These are phyloP conservation scores for Crithidia thermophila DNA, from an alignment of 208 protist species.

Conservation along the genomic window DNA sequence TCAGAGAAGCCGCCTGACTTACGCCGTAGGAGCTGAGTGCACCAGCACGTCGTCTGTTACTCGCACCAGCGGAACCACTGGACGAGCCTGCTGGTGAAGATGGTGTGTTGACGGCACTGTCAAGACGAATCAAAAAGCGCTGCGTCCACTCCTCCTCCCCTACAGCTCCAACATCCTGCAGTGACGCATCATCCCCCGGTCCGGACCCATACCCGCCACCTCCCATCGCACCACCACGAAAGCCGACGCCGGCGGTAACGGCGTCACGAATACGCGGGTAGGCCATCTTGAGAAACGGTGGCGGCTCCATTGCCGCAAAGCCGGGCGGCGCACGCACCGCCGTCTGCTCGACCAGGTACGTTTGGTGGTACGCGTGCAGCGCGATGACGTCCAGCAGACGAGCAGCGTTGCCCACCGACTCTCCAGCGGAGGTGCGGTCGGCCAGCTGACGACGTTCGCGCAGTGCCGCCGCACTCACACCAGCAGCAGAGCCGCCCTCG, in stretches of 20 bases:
- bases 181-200: too few species aligned
- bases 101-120: background rate
- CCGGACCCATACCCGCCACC: background rate
- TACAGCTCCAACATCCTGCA: background rate
- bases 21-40: too few species aligned
- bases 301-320: conserved; percentile 66
- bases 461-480: conserved; percentile 16
- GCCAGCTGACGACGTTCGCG: conserved; percentile 34
- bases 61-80: background rate
- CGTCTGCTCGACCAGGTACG: conserved; percentile 48
- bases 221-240: background rate
- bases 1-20: background rate
- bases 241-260: background rate
- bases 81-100: background rate
- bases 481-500: conserved; percentile 14
- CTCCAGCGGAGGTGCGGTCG: conserved; percentile 47
- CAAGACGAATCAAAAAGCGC: conserved; percentile 24
- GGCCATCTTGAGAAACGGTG: conserved; percentile 54
- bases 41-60: too few species aligned
- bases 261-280: conserved; percentile 71
- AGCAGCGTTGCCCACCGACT: conserved; percentile 29
- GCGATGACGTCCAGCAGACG: conserved; percentile 54
- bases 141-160: conserved; percentile 33
- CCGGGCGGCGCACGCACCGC: conserved; percentile 53
- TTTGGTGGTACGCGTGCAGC: conserved; percentile 44